Evolutionary conservation across 768 basidiomycete genomes (phyloP), one percentile per base, ranked within the genome.

Genomic region (Saitozyma podzolica): DNA sequence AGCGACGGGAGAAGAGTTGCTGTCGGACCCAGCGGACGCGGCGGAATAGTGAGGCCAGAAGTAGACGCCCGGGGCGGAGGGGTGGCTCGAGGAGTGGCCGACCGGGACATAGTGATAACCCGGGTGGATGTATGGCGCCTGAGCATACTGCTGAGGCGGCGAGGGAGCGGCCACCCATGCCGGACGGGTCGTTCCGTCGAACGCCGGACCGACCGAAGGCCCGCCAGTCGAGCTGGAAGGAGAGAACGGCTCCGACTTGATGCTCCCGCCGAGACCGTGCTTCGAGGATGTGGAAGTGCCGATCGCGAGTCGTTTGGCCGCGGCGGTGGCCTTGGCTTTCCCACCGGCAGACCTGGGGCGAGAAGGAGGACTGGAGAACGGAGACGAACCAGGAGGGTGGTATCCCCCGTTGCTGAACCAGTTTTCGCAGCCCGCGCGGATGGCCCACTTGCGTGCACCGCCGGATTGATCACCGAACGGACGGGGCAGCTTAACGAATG

Each of bases 381-480:
- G 55, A 4, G 68, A 57, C 5, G 50, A 11, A 40, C 54, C 41
- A n/a, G 72, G 72, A 19, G 74, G 72, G 55, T 70, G 65, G 61
- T 73, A 76, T 4, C 70, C 68, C 39, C 74, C 73, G 37, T 58
- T 63, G 5, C 55, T 54, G 64, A 79, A 79, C 75, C 74, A 77
- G 6, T 54, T 51, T 51, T 78, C 78, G 62, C 67, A 75, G n/a
- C 76, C 78, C 1, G 73, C 72, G 58, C 75, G 72, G 55, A 79
- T 76, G 9, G 69, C 74, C 78, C 78, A 79, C 55, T 75, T 76
- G 19, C 76, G 65, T 39, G 75, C 73, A 40, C 72, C 70, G 51
- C 75, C 76, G 6, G 71, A 72, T 59, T 76, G 76, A 41, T 79
- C 78, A 14, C 78, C 78, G 63, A 73, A 77, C 16, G 73, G 73